Conservation (phyloP, 352 stramenopile genomes). For the Phytopythium vexans region DNA sequence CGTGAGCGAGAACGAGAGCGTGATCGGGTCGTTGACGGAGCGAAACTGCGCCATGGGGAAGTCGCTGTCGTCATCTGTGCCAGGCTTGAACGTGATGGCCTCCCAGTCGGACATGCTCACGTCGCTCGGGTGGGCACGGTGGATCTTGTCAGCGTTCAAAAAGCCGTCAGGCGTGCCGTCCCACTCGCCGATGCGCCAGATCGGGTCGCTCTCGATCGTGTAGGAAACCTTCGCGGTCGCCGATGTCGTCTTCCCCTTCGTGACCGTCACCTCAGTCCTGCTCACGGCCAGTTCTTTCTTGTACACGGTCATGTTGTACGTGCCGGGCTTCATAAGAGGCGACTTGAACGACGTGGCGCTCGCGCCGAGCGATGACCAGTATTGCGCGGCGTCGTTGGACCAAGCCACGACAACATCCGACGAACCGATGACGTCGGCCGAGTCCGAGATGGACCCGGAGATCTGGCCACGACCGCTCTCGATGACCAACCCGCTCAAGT, state of each 20-base stretch:
- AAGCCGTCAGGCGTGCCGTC: slow-evolving; percentile 49
- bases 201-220: slow-evolving; percentile 12
- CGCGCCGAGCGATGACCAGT: slow-evolving; percentile 29
- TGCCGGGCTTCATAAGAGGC: slow-evolving; percentile 39
- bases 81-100: slow-evolving; percentile 24
- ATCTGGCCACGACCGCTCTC: slow-evolving; percentile 24
- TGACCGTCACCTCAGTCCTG: slow-evolving; percentile 24
- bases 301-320: slow-evolving; percentile 52
- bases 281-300: slow-evolving; percentile 50
- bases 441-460: slow-evolving; percentile 30
- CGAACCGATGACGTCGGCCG: slow-evolving; percentile 18
- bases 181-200: slow-evolving; percentile 53
- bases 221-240: slow-evolving; percentile 24
- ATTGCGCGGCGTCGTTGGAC: slow-evolving; percentile 42
- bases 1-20: slow-evolving; percentile 34
- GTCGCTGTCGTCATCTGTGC: slow-evolving; percentile 14
- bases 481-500: slow-evolving; percentile 37
- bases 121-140: slow-evolving; percentile 50
- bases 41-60: slow-evolving; percentile 57
- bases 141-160: slow-evolving; percentile 53
- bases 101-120: slow-evolving; percentile 31
- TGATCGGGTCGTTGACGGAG: slow-evolving; percentile 41
- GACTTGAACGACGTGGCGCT: slow-evolving; percentile 27
- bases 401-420: slow-evolving; percentile 33
- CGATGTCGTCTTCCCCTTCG: slow-evolving; percentile 6